phyloP scores from a whole-genome alignment of 1,139 yeast genomes.

The Geotrichum klebahnii region DNA sequence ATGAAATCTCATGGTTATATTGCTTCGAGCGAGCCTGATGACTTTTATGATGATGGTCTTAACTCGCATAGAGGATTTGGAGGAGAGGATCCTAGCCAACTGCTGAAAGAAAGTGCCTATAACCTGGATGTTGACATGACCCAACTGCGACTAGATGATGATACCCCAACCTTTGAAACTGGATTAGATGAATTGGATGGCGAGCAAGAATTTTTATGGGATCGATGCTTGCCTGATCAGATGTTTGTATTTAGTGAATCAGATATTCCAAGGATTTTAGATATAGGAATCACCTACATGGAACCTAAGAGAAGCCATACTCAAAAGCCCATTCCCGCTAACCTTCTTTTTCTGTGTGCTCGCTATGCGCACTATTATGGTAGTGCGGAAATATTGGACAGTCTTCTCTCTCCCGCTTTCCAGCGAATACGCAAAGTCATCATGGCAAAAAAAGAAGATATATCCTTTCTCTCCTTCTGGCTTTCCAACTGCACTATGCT shows the following conservation, averaged over 20 bases:
- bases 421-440: slow-evolving; percentile 38
- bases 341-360: slow-evolving; percentile 41
- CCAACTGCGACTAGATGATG: slow-evolving; percentile 29
- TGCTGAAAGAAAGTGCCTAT: slow-evolving; percentile 35
- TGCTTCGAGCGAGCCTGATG: slow-evolving; percentile 26
- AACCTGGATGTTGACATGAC: slow-evolving; percentile 38
- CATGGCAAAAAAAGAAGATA: slow-evolving; percentile 38
- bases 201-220: slow-evolving; percentile 38
- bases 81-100: slow-evolving; percentile 31
- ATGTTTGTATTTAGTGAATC: slow-evolving; percentile 42
- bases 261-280: slow-evolving; percentile 41
- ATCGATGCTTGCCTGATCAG: slow-evolving; percentile 41
- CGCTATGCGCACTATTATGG: slow-evolving; percentile 43
- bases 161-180: slow-evolving; percentile 17
- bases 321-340: slow-evolving; percentile 45
- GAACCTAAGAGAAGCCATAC: slow-evolving; percentile 40
- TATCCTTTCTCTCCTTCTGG: slow-evolving; percentile 44
- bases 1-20: slow-evolving; percentile 33
- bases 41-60: slow-evolving; percentile 35
- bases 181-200: slow-evolving; percentile 25
- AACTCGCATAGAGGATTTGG: slow-evolving; percentile 22
- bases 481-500: slow-evolving; percentile 42
- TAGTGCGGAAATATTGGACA: slow-evolving; percentile 36
- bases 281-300: slow-evolving; percentile 39
- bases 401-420: slow-evolving; percentile 38